Evolutionary conservation across 768 basidiomycete species (phyloP).

Genomic region (Agaricus blazei): DNA sequence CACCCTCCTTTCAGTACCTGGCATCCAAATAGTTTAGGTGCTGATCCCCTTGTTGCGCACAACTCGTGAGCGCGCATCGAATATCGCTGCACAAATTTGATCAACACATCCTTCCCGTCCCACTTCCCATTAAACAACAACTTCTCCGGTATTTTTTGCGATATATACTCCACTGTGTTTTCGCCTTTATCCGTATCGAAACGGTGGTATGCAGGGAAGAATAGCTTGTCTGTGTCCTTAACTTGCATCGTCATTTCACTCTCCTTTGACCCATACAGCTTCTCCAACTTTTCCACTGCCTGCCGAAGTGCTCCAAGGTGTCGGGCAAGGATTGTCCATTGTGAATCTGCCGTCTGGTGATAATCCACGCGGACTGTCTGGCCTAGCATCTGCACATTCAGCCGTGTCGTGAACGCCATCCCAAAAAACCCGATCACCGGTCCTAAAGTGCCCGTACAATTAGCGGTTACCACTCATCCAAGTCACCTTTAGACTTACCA

Average conservation of each 20-base stretch:
- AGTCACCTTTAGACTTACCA: conserved; percentile 16
- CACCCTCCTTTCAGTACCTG: conserved; percentile 23
- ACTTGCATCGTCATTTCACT: no score
- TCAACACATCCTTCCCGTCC: conserved; percentile 9
- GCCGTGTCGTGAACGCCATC: background rate
- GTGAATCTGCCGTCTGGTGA: conserved; percentile 1
- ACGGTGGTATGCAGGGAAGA: no score
- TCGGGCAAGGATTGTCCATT: conserved; percentile 10
- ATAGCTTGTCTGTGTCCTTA: no score
- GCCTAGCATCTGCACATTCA: no score
- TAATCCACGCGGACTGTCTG: background rate
- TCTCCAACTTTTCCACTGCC: conserved; percentile 8
- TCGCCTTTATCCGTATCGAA: background rate
- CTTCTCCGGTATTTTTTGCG: background rate
- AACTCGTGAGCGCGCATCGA: conserved; percentile 16
- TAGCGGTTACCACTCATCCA: background rate
- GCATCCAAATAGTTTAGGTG: conserved; percentile 19
- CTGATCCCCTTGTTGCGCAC: conserved; percentile 17
- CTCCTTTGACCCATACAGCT: no score
- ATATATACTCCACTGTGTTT: background rate
- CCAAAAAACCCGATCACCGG: conserved; percentile 1
- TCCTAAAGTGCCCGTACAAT: background rate
- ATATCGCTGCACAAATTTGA: conserved; percentile 21
- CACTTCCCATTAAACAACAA: background rate
- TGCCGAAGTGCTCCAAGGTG: conserved; percentile 4